Base-by-base conservation (phyloP, 352 stramenopile genomes). In the Elongisporangium anandrum region DNA sequence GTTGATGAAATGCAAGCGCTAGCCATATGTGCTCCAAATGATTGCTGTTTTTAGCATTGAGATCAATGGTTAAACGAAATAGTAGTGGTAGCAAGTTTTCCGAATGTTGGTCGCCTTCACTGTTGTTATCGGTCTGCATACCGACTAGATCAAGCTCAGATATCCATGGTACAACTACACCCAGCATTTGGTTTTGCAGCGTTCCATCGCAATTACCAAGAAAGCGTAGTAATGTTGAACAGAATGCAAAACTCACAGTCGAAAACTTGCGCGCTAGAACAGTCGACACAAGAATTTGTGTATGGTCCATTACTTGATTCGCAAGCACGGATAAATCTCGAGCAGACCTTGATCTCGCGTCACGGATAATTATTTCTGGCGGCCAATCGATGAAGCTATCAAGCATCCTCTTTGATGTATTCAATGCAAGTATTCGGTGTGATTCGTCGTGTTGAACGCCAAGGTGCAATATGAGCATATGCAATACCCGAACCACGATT, bases 1-100 rank as follows among this genome's bases (percentile, higher is more conserved):
- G 19, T 60, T 50, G 5, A 8, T 52, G 17, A 15, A 85, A 88
- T 0, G 72, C 75, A 9, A 92, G 53, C 13, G 81, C 88, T 0
- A 88, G 63, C 81, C 79, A 92, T 1, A 70, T 72, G 26, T 85
- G 79, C 48, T 92, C 81, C n/a, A 90, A 60, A 55, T 87, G 73
- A 0, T 81, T 74, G 4, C 56, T 51, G 58, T 76, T 88, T 15
- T 50, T 73, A 19, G 65, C 57, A 7, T 45, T 68, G 4, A 87
- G 60, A 16, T 58, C 73, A 3, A 65, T 69, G 3, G 81, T 90
- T 29, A 88, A 60, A 4, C 67, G 68, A 52, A 88, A 90, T n/a
- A 87, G 22, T 22, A 88, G 47, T 10, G 68, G 70, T 2, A 89
- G 58, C 23, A 88, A 34, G 20, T 64, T 52, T 2, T 75, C 65